Conservation (phyloP, 1,139 yeast genomes). For the Pichia kudriavzevii region DNA sequence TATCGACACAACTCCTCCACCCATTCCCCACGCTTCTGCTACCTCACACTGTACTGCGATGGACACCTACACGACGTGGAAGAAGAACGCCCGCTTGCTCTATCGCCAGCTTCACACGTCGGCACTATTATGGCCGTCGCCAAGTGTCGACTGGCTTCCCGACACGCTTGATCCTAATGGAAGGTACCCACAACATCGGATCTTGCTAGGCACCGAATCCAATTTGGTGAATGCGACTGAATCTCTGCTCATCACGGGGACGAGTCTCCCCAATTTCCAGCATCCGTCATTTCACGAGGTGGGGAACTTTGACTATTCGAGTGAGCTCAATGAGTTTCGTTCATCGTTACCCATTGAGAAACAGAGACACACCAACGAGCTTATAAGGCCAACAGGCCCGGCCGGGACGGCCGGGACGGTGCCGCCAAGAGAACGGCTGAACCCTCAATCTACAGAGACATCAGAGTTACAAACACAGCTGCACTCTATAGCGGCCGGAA, state of each 20-base stretch:
- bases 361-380: slow-evolving; percentile 7
- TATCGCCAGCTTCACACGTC: slow-evolving; percentile 46
- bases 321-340: slow-evolving; percentile 22
- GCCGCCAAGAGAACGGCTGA: not conserved
- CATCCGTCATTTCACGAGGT: slow-evolving; percentile 3
- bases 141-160: slow-evolving; percentile 49
- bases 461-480: not conserved
- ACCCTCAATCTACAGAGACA: not conserved
- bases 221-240: slow-evolving; percentile 21
- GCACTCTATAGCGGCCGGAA: not conserved
- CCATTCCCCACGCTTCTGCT: not conserved
- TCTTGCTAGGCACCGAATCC: slow-evolving; percentile 27
- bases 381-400: not conserved
- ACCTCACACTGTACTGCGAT: not conserved
- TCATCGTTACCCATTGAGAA: slow-evolving; percentile 9
- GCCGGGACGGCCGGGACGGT: not conserved
- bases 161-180: slow-evolving; percentile 23
- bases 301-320: slow-evolving; percentile 16
- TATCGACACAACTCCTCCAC: too few species aligned
- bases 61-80: slow-evolving; percentile 33
- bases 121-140: slow-evolving; percentile 48
- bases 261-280: slow-evolving; percentile 3
- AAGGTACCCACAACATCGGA: slow-evolving; percentile 17
- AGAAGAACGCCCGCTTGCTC: slow-evolving; percentile 46
- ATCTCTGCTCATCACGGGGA: slow-evolving; percentile 14